Percentiles rank a stretch among this genome's conserved stretches.
phyloP scores from a whole-genome alignment of 805 yeast species.

The Lipomyces anomalus region DNA sequence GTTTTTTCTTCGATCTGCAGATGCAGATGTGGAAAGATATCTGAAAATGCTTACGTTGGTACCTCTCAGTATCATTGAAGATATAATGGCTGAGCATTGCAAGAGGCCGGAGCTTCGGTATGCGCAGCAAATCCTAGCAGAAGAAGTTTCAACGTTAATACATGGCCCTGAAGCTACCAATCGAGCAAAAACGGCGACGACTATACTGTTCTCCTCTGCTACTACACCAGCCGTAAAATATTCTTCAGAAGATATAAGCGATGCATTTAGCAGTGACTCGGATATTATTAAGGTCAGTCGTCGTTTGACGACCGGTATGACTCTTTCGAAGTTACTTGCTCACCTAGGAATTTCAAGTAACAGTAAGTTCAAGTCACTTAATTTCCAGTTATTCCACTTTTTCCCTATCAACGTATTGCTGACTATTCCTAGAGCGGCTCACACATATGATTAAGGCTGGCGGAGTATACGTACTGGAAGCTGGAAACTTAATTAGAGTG shows the following conservation, averaged over 20 bases:
- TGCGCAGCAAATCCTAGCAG: conserved; percentile 75
- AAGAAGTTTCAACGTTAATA: conserved; percentile 77
- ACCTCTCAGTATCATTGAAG: conserved; percentile 55
- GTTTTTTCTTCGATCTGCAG: conserved; percentile 72
- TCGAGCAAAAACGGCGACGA: conserved; percentile 60
- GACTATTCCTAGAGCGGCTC: not conserved
- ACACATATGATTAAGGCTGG: conserved; percentile 42
- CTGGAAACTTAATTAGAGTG: conserved; percentile 51
- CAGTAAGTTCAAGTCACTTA: not conserved
- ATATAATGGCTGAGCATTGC: conserved; percentile 48
- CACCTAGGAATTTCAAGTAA: not conserved
- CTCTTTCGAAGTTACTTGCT: not conserved
- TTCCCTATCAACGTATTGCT: too few species aligned
- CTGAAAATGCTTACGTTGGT: conserved; percentile 74
- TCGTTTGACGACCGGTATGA: not conserved
- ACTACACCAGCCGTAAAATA: conserved; percentile 42
- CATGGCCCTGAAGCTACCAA: conserved; percentile 78
- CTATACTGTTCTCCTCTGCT: conserved; percentile 59
- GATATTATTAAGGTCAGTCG: not conserved
- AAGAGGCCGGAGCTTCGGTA: conserved; percentile 55
- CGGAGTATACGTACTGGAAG: conserved; percentile 55
- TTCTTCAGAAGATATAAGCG: conserved; percentile 42
- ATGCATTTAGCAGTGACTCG: conserved; percentile 54
- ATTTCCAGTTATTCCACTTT: too few species aligned
- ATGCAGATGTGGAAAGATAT: conserved; percentile 63